phyloP scores from a whole-genome alignment of 2,329 filamentous ascomycete species.

The Parastagonospora avenae region DNA sequence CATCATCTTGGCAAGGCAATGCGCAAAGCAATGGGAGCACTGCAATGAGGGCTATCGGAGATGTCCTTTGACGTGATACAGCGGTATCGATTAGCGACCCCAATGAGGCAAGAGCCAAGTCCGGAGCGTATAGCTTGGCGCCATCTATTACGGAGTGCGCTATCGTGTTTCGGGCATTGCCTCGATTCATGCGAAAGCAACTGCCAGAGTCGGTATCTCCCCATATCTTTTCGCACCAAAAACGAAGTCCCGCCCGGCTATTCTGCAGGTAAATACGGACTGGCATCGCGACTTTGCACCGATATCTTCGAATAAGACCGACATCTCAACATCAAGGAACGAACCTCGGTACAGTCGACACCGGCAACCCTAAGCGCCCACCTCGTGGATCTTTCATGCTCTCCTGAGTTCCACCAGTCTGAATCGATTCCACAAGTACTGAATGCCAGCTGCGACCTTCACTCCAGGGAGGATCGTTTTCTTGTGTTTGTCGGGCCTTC shows the following conservation, averaged over 20 bases:
- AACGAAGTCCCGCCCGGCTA: neutral
- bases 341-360: neutral
- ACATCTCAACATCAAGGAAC: too few relatives aligned
- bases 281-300: neutral
- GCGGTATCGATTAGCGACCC: neutral
- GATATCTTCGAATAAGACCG: neutral
- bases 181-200: neutral
- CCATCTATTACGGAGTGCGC: neutral
- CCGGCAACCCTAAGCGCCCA: neutral
- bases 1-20: constrained; percentile 1
- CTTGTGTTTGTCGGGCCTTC: constrained; percentile 2
- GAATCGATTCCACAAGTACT: neutral
- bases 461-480: neutral
- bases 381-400: neutral
- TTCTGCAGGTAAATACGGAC: neutral
- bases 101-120: constrained; percentile 8
- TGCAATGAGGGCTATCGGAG: neutral
- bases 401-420: neutral
- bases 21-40: neutral
- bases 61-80: constrained; percentile 1
- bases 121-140: neutral
- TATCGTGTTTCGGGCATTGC: neutral
- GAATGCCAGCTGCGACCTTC: neutral
- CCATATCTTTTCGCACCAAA: neutral
- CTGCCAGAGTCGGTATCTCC: constrained; percentile 2